Base-by-base conservation (phyloP, 2,329 filamentous ascomycete genomes). In the Fusarium staphyleae region DNA sequence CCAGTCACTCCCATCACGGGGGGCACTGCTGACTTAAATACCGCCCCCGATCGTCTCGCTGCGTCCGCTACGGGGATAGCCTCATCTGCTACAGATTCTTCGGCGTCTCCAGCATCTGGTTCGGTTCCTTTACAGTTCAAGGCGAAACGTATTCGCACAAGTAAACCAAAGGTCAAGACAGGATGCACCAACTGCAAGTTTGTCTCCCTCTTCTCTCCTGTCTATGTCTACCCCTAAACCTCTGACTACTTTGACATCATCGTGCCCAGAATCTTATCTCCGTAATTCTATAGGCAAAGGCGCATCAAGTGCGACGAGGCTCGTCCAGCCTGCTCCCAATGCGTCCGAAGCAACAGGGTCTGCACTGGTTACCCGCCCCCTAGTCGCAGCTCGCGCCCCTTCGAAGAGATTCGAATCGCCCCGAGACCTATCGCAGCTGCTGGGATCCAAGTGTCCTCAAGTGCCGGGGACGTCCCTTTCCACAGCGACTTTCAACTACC, bases 101-200 rank as follows among this genome's bases (percentile, higher is more conserved):
- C 49, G n/a, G 44, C 34, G 18, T 30, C 49, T 14, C 29, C 50
- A 19, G 43, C 37, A 13, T 29, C 37, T 28, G 40, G 32, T 35
- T 16, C 22, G 14, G 37, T 45, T 33, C 16, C 59, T 13, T 41
- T 46, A 12, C 46, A 51, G 29, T 18, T 36, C 26, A 66, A 60
- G 34, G 39, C 68, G 29, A 82, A 77, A 66, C 76, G 81, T 45
- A 74, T 74, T 12, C 76, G 82, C 48, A 79, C 75, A 22, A 85
- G 82, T 68, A 81, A 77, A 60, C 81, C 82, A 12, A 87, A 87
- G 68, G 85, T 87, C 59, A 87, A 86, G 74, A 87, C 85, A 1
- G 85, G 85, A 33, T 88, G 86, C 71, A 78, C 77, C 64, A 86
- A 84, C 70, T 88, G 85, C 85, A 88, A 88, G 85, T 87, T 77